A percentile compares a stretch with the other conserved stretches of the same genome.
These are phyloP conservation scores for Pilobolus umbonatus DNA, from an alignment of 192 early-diverging fungal genomes.

Conservation along the genomic window DNA sequence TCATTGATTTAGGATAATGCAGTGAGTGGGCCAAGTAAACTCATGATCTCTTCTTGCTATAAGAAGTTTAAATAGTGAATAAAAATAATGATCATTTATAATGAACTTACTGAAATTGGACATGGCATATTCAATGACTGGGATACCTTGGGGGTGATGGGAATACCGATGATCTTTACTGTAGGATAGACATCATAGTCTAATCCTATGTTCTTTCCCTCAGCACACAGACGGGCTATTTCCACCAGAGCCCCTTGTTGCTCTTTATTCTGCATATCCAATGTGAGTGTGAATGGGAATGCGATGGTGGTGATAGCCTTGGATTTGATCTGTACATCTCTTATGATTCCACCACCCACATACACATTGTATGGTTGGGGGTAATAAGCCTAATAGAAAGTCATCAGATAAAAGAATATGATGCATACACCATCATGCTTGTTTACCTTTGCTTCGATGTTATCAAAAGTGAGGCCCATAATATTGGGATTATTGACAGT, in stretches of 20 bases:
- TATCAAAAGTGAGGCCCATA: conserved; percentile 39
- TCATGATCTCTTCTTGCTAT: no score
- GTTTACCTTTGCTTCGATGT: conserved; percentile 44
- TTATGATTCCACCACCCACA: conserved; percentile 44
- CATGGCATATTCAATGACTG: conserved; percentile 35
- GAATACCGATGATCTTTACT: conserved; percentile 41
- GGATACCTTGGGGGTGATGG: conserved; percentile 38
- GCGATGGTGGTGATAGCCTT: conserved; percentile 34
- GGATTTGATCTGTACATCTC: conserved; percentile 36
- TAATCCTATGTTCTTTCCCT: conserved; percentile 24
- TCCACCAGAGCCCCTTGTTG: conserved; percentile 39
- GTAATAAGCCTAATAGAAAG: conserved; percentile 47
- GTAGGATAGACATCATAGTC: conserved; percentile 44
- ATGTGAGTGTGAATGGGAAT: conserved; percentile 43
- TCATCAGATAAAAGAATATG: background rate
- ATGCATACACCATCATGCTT: background rate
- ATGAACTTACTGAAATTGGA: no score
- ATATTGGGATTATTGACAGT: conserved; percentile 46
- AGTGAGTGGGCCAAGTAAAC: no score
- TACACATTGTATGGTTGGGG: conserved; percentile 31
- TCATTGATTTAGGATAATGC: no score
- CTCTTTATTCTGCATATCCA: conserved; percentile 20
- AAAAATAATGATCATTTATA: no score
- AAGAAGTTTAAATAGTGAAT: no score
- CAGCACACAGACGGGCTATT: conserved; percentile 35